phyloP scores from a whole-genome alignment of 2,329 filamentous ascomycete genomes.

The Davidsoniella australis region DNA sequence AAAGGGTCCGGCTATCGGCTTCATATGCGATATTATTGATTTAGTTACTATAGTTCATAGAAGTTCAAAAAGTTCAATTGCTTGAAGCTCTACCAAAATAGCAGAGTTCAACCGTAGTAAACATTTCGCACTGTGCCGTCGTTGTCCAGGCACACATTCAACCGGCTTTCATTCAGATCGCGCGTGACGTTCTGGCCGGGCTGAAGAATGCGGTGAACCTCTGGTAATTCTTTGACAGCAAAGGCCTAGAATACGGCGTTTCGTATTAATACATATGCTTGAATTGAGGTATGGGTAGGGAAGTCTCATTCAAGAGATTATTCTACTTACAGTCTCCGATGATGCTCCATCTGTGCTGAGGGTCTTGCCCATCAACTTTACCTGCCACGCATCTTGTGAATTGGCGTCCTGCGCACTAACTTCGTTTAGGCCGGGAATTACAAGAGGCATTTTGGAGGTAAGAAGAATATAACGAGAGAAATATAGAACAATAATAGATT shows the following conservation, averaged over 20 bases:
- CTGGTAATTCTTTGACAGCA: slow-evolving; percentile 40
- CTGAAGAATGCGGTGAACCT: slow-evolving; percentile 37
- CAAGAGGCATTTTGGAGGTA: slow-evolving; percentile 38
- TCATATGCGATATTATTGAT: too few species aligned
- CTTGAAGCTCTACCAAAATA: too few species aligned
- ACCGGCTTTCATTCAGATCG: slow-evolving; percentile 34
- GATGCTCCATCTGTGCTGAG: slow-evolving; percentile 28
- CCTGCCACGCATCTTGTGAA: slow-evolving; percentile 40
- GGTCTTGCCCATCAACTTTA: slow-evolving; percentile 48
- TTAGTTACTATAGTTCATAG: too few species aligned
- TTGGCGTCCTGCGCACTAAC: slow-evolving; percentile 17
- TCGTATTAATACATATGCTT: neutral
- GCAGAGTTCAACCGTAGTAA: slow-evolving; percentile 28
- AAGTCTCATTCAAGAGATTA: too few species aligned
- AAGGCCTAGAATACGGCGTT: slow-evolving; percentile 29
- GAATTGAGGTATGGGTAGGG: neutral
- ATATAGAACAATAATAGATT: neutral
- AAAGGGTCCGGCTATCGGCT: too few species aligned
- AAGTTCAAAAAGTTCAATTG: too few species aligned
- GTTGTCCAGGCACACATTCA: slow-evolving; percentile 43
- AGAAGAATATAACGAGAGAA: neutral
- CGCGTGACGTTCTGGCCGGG: slow-evolving; percentile 40
- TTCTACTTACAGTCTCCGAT: slow-evolving; percentile 33
- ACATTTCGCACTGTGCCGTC: slow-evolving; percentile 45
- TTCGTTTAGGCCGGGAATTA: slow-evolving; percentile 40